Base-by-base conservation (phyloP, 1,284 basidiomycete species). In the Exsudoporus floridanus region DNA sequence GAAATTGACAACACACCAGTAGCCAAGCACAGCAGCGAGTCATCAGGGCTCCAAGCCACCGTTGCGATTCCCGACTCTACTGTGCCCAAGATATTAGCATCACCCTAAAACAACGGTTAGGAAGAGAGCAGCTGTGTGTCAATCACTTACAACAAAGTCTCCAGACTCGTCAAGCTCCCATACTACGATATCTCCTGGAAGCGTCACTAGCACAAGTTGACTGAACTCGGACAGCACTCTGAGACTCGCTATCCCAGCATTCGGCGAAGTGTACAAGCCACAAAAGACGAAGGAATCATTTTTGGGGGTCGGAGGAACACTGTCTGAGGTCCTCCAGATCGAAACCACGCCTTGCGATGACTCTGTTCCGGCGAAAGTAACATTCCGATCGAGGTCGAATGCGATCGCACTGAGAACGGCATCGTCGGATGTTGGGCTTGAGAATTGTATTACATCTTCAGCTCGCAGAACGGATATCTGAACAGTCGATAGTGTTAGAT, bases 31-130 rank as follows among this genome's bases (percentile, higher is more conserved):
- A 98, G 75, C 19, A 93, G 74, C 34, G 93, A 86, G 50, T 95
- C 91, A 67, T 98, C 95, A 2, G 95, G 93, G 53, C 88, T 88
- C 94, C 94, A 98, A 6, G 81, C 77, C 3, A 92, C 94, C 3
- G 88, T 86, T 39, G 84, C 73, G 48, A 99, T 87, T 0, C 92
- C 94, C 25, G 83, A 79, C 53, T 97, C 93, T 14, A 98, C 83
- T 0, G 87, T 87, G 5, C 96, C 95, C 47, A 94, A 85, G 6
- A 92, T 80, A 58, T 94, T 90, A 41, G 81, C 58, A 46, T 57
- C 61, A 18, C 59, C 60, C 66, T 68, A 47, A 28, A 49, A 52
- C 5, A 14, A 36, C 19, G 41, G 38, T 53, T 19, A 47, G 50
- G 45, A 35, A 50, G 31, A 23, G 40, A 7, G 33, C 51, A 12